A percentile compares a stretch with the other conserved stretches of the same genome.
These are phyloP conservation scores for Pyrus betulifolia DNA, from an alignment of 306 rosid genomes.

Conservation along the genomic window DNA sequence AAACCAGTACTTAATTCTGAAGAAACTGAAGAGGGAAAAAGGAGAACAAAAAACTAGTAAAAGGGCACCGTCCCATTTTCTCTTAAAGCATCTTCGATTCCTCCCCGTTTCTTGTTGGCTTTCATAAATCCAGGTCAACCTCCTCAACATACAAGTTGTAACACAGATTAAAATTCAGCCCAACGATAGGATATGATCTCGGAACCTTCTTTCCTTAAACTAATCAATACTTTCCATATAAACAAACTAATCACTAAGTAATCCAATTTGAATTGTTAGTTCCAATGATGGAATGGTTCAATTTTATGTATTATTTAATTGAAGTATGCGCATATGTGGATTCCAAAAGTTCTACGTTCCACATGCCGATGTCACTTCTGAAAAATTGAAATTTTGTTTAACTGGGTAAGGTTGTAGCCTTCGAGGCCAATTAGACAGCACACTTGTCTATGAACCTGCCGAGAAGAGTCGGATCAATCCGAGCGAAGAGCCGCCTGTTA, in stretches of 20 bases:
- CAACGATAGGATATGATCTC: background rate
- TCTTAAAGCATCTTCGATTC: background rate
- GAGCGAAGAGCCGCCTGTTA: no score
- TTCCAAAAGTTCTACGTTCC: no score
- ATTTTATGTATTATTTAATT: no score
- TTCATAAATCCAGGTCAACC: background rate
- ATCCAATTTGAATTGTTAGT: background rate
- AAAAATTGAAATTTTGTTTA: no score
- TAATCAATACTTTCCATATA: background rate
- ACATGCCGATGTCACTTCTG: no score
- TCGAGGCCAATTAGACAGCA: no score
- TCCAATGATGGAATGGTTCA: background rate
- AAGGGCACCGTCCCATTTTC: background rate
- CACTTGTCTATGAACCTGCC: no score
- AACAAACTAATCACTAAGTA: no score
- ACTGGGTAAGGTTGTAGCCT: no score
- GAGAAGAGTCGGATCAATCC: no score
- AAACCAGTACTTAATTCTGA: background rate
- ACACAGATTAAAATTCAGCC: background rate
- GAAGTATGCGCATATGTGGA: no score
- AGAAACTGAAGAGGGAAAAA: background rate
- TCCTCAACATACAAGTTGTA: background rate
- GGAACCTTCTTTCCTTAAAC: constrained; percentile 4
- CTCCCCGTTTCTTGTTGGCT: background rate
- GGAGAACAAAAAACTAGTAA: constrained; percentile 6